phyloP scores from a whole-genome alignment of 176 grass and related monocot species.

The Ampelocalamus luodianensis region DNA sequence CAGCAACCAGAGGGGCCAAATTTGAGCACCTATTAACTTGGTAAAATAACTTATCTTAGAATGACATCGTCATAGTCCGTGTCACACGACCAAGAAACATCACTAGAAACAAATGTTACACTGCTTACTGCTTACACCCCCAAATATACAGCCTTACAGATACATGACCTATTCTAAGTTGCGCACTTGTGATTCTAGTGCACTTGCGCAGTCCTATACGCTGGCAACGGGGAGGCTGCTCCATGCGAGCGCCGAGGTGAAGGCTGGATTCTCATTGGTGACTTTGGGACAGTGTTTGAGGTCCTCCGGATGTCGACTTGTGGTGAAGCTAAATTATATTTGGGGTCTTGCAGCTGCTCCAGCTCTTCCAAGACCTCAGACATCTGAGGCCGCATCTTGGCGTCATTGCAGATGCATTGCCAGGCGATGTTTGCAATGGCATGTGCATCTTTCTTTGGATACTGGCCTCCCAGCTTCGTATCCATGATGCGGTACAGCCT shows the following conservation, averaged over 20 bases:
- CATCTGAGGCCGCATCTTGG: conserved; percentile 70
- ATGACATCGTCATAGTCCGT: neutral
- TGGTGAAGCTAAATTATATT: conserved; percentile 34
- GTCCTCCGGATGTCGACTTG: conserved; percentile 41
- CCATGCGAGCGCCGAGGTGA: conserved; percentile 51
- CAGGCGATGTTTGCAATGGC: conserved; percentile 62
- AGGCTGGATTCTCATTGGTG: conserved; percentile 53
- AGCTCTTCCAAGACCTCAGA: conserved; percentile 67
- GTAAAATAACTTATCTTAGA: conserved; percentile 28
- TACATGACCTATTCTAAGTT: conserved; percentile 1
- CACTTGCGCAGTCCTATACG: conserved; percentile 50
- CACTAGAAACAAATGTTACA: conserved; percentile 37
- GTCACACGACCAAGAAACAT: conserved; percentile 25
- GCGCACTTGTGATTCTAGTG: conserved; percentile 38
- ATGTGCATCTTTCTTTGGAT: conserved; percentile 68
- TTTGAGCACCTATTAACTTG: neutral
- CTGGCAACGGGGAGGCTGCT: conserved; percentile 50
- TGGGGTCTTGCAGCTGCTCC: conserved; percentile 71
- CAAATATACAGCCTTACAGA: conserved; percentile 54
- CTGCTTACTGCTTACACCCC: conserved; percentile 14
- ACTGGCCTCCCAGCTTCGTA: conserved; percentile 74
- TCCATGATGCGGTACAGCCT: conserved; percentile 80
- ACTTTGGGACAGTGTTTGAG: conserved; percentile 50
- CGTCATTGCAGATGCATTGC: conserved; percentile 64
- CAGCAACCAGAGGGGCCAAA: neutral